A percentile compares a stretch with the other conserved stretches of the same genome.
These are phyloP conservation scores for Cutaneotrichosporon curvatum DNA, from an alignment of 1,284 basidiomycete species.

Conservation along the genomic window DNA sequence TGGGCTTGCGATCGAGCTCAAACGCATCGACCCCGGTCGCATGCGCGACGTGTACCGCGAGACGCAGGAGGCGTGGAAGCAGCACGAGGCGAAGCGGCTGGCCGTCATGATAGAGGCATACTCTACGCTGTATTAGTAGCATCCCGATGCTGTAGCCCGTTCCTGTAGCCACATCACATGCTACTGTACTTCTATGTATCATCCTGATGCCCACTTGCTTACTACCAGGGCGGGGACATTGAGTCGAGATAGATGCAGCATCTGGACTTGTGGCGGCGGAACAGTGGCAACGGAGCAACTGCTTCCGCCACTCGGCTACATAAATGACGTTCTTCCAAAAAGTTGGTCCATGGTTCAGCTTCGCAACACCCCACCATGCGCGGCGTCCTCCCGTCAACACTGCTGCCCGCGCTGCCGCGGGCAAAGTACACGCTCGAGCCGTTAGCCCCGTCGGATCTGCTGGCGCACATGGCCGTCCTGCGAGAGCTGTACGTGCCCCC, in stretches of 20 bases:
- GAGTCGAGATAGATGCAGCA: neutral
- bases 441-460: conserved; percentile 22
- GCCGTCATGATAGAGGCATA: conserved; percentile 46
- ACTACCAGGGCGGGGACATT: neutral
- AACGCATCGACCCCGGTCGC: conserved; percentile 58
- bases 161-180: too few relatives aligned
- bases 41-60: conserved; percentile 55
- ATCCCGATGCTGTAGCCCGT: neutral
- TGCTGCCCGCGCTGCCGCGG: conserved; percentile 36
- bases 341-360: too few relatives aligned
- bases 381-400: conserved; percentile 20
- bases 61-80: conserved; percentile 56
- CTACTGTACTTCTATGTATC: neutral
- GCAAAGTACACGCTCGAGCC: conserved; percentile 28
- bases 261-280: too few relatives aligned
- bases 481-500: conserved; percentile 33
- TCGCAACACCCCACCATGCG: too few relatives aligned
- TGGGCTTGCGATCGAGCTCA: conserved; percentile 63
- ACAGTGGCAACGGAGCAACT: too few relatives aligned
- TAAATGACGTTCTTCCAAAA: too few relatives aligned
- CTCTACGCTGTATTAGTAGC: conserved; percentile 11
- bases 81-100: conserved; percentile 55
- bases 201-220: neutral
- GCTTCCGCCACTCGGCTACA: too few relatives aligned
- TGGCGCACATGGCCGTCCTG: conserved; percentile 31